Conservation (phyloP, 2,329 filamentous ascomycete species). For the Aspergillus neotritici region DNA sequence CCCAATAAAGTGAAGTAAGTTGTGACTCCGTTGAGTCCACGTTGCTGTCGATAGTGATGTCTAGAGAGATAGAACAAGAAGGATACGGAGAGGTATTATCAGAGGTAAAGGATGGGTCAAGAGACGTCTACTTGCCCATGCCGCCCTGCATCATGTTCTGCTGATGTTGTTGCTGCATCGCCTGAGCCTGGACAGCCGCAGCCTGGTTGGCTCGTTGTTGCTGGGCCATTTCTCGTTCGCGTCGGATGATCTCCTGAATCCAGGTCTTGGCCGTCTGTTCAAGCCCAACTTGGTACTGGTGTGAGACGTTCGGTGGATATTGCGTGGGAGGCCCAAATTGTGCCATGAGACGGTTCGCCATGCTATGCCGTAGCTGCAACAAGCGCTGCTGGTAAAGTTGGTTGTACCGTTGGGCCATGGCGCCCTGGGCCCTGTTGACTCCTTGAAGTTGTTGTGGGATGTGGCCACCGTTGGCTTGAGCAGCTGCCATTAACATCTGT, state of each 20-base stretch:
- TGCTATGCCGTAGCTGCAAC: conserved; percentile 31
- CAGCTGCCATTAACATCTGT: conserved; percentile 35
- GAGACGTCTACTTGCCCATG: conserved; percentile 26
- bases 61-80: conserved; percentile 11
- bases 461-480: conserved; percentile 35
- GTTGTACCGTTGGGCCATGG: conserved; percentile 30
- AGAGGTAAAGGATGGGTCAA: neutral
- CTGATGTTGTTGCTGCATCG: conserved; percentile 34
- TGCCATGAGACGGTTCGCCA: conserved; percentile 31
- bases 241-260: conserved; percentile 35
- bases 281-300: conserved; percentile 33
- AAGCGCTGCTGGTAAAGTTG: conserved; percentile 34
- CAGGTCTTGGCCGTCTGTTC: conserved; percentile 35
- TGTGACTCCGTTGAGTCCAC: too few relatives aligned
- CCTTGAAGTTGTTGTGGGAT: conserved; percentile 28
- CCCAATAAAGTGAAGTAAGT: neutral
- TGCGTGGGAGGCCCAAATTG: conserved; percentile 37
- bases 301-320: conserved; percentile 35
- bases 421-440: conserved; percentile 21
- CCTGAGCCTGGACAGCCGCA: conserved; percentile 30
- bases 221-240: conserved; percentile 30
- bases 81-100: neutral
- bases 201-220: conserved; percentile 29
- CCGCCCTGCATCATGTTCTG: conserved; percentile 41
- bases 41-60: neutral